Evolutionary conservation across 129 eudicot species (phyloP).

Genomic region (Flaveria bidentis): DNA sequence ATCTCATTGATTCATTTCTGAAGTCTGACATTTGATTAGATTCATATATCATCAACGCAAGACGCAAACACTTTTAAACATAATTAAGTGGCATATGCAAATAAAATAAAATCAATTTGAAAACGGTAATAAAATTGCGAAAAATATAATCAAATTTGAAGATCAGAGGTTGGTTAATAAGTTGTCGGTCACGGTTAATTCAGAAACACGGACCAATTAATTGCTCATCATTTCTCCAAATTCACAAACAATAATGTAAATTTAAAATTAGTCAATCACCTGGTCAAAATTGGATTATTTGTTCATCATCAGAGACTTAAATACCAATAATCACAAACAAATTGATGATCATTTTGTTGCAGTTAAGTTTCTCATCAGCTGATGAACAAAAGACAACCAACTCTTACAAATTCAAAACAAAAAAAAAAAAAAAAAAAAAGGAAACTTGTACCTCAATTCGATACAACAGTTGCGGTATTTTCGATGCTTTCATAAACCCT

Average conservation of each 20-base stretch:
- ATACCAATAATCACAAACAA: conserved; percentile 42
- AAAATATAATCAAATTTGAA: not conserved
- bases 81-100: not conserved
- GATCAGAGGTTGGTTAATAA: conserved; percentile 47
- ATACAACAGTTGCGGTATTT: not conserved
- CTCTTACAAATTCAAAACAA: not conserved
- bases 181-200: conserved; percentile 48
- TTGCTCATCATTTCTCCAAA: conserved; percentile 39
- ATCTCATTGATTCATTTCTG: not conserved
- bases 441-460: not conserved
- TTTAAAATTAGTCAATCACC: not conserved
- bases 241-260: not conserved
- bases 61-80: not conserved
- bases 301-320: conserved; percentile 44
- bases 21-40: conserved; percentile 8
- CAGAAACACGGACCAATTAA: conserved; percentile 56
- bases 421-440: too few relatives aligned
- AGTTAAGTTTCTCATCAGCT: conserved; percentile 40
- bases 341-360: conserved; percentile 41
- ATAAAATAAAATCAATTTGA: not conserved
- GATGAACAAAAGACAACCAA: conserved; percentile 11
- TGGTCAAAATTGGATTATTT: too few relatives aligned
- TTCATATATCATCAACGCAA: not conserved
- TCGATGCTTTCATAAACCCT: not conserved
- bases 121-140: not conserved